Percentiles rank a stretch among this genome's conserved stretches.
phyloP scores from a whole-genome alignment of 2,329 filamentous ascomycete species.

The Alternaria ethzedia region DNA sequence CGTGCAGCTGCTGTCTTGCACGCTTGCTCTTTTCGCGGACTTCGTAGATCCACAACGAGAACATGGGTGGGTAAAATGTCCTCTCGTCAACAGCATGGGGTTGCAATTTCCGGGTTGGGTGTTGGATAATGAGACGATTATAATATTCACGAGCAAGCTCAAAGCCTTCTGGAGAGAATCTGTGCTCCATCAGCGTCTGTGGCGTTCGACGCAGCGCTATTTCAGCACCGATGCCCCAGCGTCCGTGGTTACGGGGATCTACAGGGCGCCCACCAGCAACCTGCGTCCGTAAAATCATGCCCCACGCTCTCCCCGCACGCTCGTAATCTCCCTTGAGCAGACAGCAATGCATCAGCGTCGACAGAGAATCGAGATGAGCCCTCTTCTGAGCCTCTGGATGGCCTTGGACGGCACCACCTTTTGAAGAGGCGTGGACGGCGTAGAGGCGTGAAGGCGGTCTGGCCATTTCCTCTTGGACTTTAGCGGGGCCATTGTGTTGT shows the following conservation, averaged over 20 bases:
- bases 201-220: conserved; percentile 69
- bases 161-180: conserved; percentile 56
- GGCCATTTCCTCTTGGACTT: conserved; percentile 51
- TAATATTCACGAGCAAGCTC: conserved; percentile 72
- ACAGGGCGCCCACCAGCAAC: conserved; percentile 61
- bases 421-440: conserved; percentile 28
- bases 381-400: conserved; percentile 48
- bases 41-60: conserved; percentile 81
- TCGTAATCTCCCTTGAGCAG: conserved; percentile 73
- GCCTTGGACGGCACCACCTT: conserved; percentile 11
- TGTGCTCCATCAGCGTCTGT: neutral
- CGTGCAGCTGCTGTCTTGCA: conserved; percentile 34
- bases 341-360: conserved; percentile 73
- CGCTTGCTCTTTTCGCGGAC: conserved; percentile 66
- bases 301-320: conserved; percentile 77
- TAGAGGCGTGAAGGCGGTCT: conserved; percentile 52
- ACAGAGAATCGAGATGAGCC: conserved; percentile 70
- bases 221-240: conserved; percentile 87
- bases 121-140: conserved; percentile 76
- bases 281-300: conserved; percentile 70
- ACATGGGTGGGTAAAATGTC: conserved; percentile 82
- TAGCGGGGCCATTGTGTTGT: conserved; percentile 19
- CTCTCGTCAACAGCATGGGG: conserved; percentile 68
- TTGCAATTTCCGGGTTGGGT: conserved; percentile 68
- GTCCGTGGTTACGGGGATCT: conserved; percentile 71